Evolutionary conservation across 1,284 basidiomycete genomes (phyloP), one percentile per base, ranked within the genome.

Genomic region (Cryptococcus sp.): DNA sequence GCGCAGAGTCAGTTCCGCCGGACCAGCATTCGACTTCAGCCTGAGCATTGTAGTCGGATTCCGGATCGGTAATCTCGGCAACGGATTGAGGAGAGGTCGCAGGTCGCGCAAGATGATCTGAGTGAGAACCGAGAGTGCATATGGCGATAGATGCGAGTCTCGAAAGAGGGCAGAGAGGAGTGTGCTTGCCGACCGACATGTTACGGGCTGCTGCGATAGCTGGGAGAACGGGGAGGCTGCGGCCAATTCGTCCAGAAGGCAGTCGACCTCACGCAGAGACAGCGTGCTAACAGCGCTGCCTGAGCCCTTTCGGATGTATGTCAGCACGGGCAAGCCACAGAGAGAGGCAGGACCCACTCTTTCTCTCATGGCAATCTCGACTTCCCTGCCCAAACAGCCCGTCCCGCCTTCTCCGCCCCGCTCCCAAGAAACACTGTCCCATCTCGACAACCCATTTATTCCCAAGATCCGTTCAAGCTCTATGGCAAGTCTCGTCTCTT

Each of bases 21-120:
- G 83, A 0, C 64, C 68, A 6, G 61, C 38, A 11, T 35, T 71
- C 1, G 80, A 56, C 39, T 68, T 74, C 27, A 67, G 42, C 0
- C 66, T 54, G 0, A 77, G 61, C 57, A 75, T 61, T 3, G 65
- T 56, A 0, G 73, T 71, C 0, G 74, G 72, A 47, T 73, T 70
- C 1, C 70, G 60, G 15, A 61, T 51, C 1, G 40, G 57, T 25
- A 71, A 52, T 4, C 23, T 78, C 0, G 84, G 81, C 0, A 87
- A 75, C 1, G 89, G 87, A 66, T 88, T 88, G 0, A 92, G 74
- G 1, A 93, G 71, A 1, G 91, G 90, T 19, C 87, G 83, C 0
- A 94, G 78, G 72, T 93, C 91, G 62, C 88, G 88, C 23, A 94
- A 82, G 56, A 95, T 88, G 59, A 94, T 87, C 70, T 94, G 90